These are phyloP conservation scores for Leptodermis oblonga DNA, from an alignment of 257 asterid genomes.

Conservation along the genomic window DNA sequence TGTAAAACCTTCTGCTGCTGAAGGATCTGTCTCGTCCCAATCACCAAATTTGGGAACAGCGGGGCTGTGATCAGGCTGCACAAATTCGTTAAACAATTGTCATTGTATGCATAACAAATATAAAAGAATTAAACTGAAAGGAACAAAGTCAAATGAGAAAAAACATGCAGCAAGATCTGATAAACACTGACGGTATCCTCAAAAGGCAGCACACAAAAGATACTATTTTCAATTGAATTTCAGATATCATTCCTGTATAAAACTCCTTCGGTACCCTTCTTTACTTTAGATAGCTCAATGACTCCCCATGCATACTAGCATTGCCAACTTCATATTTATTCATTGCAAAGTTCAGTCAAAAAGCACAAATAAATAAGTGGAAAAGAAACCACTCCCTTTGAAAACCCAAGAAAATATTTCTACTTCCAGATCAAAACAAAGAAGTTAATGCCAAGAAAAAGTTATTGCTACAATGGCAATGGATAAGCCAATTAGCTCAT, in stretches of 20 bases:
- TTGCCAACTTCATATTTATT: neutral
- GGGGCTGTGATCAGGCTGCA: constrained; percentile 72
- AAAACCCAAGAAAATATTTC: neutral
- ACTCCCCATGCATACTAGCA: neutral
- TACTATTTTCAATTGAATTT: neutral
- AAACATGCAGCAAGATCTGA: neutral
- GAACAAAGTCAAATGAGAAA: neutral
- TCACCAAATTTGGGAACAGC: constrained; percentile 86
- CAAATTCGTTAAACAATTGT: constrained; percentile 1
- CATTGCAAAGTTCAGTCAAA: neutral
- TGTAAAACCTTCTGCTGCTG: constrained; percentile 70
- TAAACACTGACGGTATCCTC: neutral
- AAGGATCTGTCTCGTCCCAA: constrained; percentile 79
- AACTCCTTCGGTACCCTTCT: too few relatives aligned
- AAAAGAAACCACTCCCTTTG: neutral
- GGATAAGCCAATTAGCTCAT: neutral
- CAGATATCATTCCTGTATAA: neutral
- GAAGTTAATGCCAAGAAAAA: neutral
- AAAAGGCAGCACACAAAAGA: neutral
- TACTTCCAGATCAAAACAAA: neutral
- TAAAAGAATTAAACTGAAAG: neutral
- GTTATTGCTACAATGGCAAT: neutral
- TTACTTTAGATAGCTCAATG: too few relatives aligned
- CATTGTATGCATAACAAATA: neutral
- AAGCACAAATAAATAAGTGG: neutral